Evolutionary conservation across 139 green algal genomes (phyloP), one percentile per base, ranked within the genome.

Genomic region (Coelastrella sp.): DNA sequence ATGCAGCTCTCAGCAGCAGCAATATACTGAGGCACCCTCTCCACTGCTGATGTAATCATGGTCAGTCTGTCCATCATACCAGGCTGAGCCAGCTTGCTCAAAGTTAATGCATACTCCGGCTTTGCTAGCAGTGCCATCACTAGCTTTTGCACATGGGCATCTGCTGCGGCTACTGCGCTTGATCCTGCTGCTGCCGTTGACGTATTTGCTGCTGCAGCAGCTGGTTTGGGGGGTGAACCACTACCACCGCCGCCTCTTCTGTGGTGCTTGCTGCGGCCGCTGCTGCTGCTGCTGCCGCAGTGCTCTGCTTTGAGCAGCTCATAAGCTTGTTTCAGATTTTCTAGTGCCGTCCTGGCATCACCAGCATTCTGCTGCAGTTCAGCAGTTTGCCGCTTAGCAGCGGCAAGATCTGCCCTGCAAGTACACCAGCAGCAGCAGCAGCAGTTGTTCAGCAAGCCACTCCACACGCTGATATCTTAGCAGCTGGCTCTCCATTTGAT

Each of bases 211-310:
- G 35, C 63, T 63, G 68, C 68, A 27, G 68, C 68, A 27, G 68
- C 4, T 35, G 17, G 15, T 8, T 25, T 27, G 24, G 5, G 7
- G 15, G 63, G 63, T 70, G 63, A 70, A 17, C 63, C 63, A 17
- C 63, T 17, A 17, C 63, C 6, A 6, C 12, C 15, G 6, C 63
- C 15, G 6, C 63, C 12, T 0, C 15, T 14, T 3, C 15, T 14
- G 15, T 70, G 63, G 15, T 70, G 63, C 12, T 70, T 8, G 25
- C 75, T 82, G 25, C 24, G 63, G 49, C 79, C 49, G 49, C 79
- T 57, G 79, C 79, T 72, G 79, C 79, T 85, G 79, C 79, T 85
- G 79, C 22, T 72, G 57, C 22, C 7, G 11, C 14, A 6, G 78
- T 84, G 24, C 11, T 7, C 20, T 82, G 63, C 63, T 22, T 70